phyloP scores from a whole-genome alignment of 495 filamentous ascomycete species.

The Polyplosphaeria fusca region DNA sequence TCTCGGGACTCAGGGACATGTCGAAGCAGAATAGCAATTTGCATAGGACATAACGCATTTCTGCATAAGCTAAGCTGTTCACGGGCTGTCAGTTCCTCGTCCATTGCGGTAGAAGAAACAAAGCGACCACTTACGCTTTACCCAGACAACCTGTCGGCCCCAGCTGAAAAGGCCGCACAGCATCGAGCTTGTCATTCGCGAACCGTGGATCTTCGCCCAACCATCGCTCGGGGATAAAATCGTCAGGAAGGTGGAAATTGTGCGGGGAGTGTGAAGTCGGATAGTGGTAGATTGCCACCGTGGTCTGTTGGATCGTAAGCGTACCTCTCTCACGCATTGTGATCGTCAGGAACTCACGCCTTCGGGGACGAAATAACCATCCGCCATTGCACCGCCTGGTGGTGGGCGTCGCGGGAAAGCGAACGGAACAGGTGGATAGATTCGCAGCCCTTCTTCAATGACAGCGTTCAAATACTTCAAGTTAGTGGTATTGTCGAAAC shows the following conservation, averaged over 20 bases:
- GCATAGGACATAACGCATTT: constrained; percentile 10
- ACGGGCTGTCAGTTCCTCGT: neutral
- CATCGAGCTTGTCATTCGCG: neutral
- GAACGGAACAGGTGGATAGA: constrained; percentile 7
- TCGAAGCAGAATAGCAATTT: constrained; percentile 13
- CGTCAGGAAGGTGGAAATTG: constrained; percentile 2
- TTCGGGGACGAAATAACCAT: constrained; percentile 1
- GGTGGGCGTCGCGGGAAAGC: neutral
- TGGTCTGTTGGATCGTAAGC: neutral
- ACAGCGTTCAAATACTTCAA: constrained; percentile 27
- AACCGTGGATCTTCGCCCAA: neutral
- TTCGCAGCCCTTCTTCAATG: constrained; percentile 18
- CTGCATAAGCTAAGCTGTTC: constrained; percentile 33
- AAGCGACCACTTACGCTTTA: neutral
- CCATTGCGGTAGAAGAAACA: neutral
- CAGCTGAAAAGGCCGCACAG: neutral
- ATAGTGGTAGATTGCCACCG: neutral
- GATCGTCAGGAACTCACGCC: neutral
- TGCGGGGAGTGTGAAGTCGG: neutral
- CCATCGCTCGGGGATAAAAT: constrained; percentile 3
- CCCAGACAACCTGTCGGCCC: neutral
- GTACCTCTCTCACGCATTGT: neutral
- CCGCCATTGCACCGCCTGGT: constrained; percentile 3
- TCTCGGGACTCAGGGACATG: neutral
- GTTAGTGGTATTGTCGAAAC: neutral